phyloP scores from a whole-genome alignment of 202 grass and related monocot genomes.

The Alloteropsis angusta region DNA sequence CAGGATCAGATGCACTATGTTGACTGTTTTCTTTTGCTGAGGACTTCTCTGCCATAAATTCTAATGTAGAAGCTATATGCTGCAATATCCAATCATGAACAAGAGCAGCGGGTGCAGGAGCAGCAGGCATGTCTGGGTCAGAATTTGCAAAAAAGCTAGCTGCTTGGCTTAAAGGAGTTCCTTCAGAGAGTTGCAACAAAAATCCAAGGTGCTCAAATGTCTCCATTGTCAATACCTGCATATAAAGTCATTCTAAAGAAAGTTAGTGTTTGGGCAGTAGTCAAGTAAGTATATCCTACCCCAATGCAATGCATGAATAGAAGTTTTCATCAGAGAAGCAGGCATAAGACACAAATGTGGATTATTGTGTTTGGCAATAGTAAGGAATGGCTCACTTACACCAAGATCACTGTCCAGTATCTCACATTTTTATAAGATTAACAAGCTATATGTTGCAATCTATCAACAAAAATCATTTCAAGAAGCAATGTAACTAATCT shows the following conservation, averaged over 20 bases:
- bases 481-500: conserved; percentile 10
- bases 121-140: conserved; percentile 91
- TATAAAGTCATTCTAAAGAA: conserved; percentile 8
- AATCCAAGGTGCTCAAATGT: conserved; percentile 96
- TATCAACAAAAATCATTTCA: background rate
- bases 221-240: conserved; percentile 79
- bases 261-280: conserved; percentile 2
- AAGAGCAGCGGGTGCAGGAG: conserved; percentile 57
- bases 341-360: background rate
- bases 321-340: background rate
- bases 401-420: background rate
- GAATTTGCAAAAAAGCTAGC: conserved; percentile 95
- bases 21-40: conserved; percentile 51
- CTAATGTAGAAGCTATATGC: conserved; percentile 65
- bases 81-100: conserved; percentile 84
- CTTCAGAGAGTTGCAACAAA: conserved; percentile 69
- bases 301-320: background rate
- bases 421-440: conserved; percentile 4
- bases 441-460: background rate
- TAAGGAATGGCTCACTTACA: background rate
- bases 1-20: conserved; percentile 45
- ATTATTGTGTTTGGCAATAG: background rate
- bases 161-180: conserved; percentile 62
- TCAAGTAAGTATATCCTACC: background rate
- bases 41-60: conserved; percentile 57